phyloP scores from a whole-genome alignment of 768 basidiomycete genomes.

The Russula griseocarnosa region DNA sequence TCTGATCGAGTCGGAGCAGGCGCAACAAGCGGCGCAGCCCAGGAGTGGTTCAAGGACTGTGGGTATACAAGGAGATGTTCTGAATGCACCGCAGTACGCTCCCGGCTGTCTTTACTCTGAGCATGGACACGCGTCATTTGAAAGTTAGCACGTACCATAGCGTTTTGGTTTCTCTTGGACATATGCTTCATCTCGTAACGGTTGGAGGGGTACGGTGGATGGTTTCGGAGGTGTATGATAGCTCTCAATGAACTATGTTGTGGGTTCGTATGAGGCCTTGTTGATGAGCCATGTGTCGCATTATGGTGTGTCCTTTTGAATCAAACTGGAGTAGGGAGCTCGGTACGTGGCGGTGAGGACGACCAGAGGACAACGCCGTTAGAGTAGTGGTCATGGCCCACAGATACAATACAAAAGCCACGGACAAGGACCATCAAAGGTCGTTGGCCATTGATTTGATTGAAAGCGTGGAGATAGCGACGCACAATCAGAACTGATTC shows the following conservation, averaged over 20 bases:
- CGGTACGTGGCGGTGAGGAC: conserved; percentile 1
- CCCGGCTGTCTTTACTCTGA: conserved; percentile 4
- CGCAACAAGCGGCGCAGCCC: conserved; percentile 14
- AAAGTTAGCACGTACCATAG: conserved; percentile 1
- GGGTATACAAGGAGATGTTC: not conserved
- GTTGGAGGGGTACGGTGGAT: not conserved
- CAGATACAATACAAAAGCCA: not conserved
- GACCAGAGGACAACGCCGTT: not conserved
- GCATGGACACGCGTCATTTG: too few relatives aligned
- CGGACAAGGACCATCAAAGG: not conserved
- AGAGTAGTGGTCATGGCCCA: not conserved
- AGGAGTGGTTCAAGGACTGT: conserved; percentile 4
- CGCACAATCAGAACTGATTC: not conserved
- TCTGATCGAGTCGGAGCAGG: not conserved
- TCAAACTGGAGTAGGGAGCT: conserved; percentile 4
- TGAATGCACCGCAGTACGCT: conserved; percentile 12
- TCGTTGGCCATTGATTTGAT: not conserved
- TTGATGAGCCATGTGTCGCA: conserved; percentile 1
- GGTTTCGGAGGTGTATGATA: not conserved
- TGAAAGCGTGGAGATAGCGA: not conserved
- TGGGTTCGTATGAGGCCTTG: not conserved
- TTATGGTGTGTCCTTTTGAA: conserved; percentile 10
- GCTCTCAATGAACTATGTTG: not conserved
- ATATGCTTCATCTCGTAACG: not conserved
- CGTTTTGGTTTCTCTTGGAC: not conserved